These are phyloP conservation scores for Boletus sp. DNA, from an alignment of 768 basidiomycete genomes.

Conservation along the genomic window DNA sequence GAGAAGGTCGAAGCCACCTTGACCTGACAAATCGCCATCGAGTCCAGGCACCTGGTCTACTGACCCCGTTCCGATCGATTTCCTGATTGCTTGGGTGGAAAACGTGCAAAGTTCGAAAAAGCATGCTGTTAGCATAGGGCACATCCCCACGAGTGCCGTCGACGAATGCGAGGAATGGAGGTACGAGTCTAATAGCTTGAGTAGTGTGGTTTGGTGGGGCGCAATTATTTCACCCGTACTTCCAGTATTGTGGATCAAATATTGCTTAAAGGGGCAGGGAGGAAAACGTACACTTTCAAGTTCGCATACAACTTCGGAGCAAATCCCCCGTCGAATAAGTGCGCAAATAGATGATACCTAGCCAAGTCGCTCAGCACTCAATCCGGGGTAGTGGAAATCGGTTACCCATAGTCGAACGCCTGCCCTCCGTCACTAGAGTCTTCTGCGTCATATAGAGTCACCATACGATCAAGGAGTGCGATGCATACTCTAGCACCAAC, in stretches of 20 bases:
- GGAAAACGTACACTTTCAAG: constrained; percentile 54
- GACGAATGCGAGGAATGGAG: constrained; percentile 53
- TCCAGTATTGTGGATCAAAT: constrained; percentile 17
- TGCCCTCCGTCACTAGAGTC: constrained; percentile 62
- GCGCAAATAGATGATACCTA: constrained; percentile 67
- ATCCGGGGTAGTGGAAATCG: not conserved
- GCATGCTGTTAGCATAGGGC: constrained; percentile 56
- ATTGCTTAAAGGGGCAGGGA: not conserved
- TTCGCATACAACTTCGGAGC: constrained; percentile 58
- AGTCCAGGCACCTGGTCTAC: constrained; percentile 8
- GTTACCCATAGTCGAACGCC: constrained; percentile 77
- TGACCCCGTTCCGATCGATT: constrained; percentile 38
- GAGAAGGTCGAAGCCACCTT: constrained; percentile 58
- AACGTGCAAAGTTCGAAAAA: constrained; percentile 65
- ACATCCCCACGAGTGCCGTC: constrained; percentile 41
- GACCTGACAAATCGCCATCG: constrained; percentile 16
- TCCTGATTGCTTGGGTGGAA: constrained; percentile 50
- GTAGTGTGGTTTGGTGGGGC: constrained; percentile 82
- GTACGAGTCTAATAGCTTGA: constrained; percentile 86
- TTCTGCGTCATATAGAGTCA: constrained; percentile 64
- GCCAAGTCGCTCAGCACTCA: constrained; percentile 11
- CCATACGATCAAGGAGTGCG: constrained; percentile 67
- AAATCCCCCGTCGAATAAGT: constrained; percentile 58
- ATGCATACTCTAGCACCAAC: constrained; percentile 68
- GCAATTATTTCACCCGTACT: constrained; percentile 73